Evolutionary conservation across 2,329 filamentous ascomycete species (phyloP), one percentile per base, ranked within the genome.

Genomic region (Fusarium metavorans): DNA sequence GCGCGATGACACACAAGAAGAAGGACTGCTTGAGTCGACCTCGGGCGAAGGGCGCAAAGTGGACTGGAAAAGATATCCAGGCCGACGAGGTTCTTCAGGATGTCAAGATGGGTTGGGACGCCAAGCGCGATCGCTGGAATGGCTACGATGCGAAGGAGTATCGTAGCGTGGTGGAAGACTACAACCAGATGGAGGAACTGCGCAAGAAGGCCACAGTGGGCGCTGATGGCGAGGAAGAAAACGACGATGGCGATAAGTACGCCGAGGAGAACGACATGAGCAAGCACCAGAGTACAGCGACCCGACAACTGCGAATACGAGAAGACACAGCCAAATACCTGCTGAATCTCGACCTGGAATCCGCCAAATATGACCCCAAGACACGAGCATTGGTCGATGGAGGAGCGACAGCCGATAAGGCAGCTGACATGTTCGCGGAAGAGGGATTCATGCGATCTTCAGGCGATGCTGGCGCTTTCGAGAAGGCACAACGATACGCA

Each of bases 271-370:
- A 94, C 30, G 96, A 98, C 82, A 98, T 99, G 95, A 96, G 95
- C 73, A 92, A 95, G 72, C 93, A 98, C 79, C 95, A 98, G 82
- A 93, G 93, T 76, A 98, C 95, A 25, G 94, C 95, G 8, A 98
- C 97, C 1, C 90, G 95, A 68, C 97, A 98, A 80, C 87, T 99
- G 67, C 91, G 97, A 73, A 91, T 99, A 81, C 91, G 97, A 82
- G 97, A 99, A 85, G 97, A 99, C 82, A 99, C 97, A 1, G 97
- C 97, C 25, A 98, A 98, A 80, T 99, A 99, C 81, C 88, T 99
- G 4, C 87, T 98, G 10, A 98, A 98, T 80, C 90, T 99, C 32
- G 97, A 99, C 80, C 88, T 98, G 4, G 97, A 99, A 79, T 98
- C 95, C 2, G 97, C 97, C 2, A 97, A 97, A 82, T 99, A 99